Base-by-base conservation (phyloP, 2,329 filamentous ascomycete genomes). In the Pseudogymnoascus sp. region DNA sequence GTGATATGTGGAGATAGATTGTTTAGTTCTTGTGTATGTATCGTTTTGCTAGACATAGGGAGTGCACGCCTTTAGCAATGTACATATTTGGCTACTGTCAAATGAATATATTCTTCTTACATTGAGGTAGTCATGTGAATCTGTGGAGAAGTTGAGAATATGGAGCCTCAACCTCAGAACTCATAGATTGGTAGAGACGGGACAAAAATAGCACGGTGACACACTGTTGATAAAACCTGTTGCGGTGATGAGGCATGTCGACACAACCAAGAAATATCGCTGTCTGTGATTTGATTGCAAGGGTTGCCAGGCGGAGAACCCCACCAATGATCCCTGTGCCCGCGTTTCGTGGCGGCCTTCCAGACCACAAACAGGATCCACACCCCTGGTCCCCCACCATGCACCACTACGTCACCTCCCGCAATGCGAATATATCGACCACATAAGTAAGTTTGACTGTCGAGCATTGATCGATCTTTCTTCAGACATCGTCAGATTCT, bases 1-100 rank as follows among this genome's bases (percentile, higher is more conserved):
- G 9, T 18, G 43, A 32, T 32, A 2, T 54, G 25, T 32, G n/a
- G 43, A 54, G 43, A 54, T 18, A 9, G 43, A 18, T 30, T 54
- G 43, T 54, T 54, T 18, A 32, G 25, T 54, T 54, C 43, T 30
- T 50, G 25, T 54, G 43, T 54, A 54, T 54, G 47, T 54, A 54
- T 54, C 25, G 18, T 54, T 54, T 30, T 32, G 47, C 25, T 54
- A 54, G 30, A 12, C 32, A 54, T 32, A 54, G n/a, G 47, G 47
- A 54, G 47, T 54, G 47, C 47, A 54, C 47, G 47, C 47, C 47
- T 32, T 54, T 54, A 54, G 47, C 47, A 32, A 32, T 54, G 47
- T 54, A 54, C n/a, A 54, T 54, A 54, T 32, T 54, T 54, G 8
- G 47, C 32, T 9, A 25, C 32, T 54, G 12, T 54, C 25, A 54